Evolutionary conservation across 2,329 filamentous ascomycete species (phyloP), one percentile per base, ranked within the genome.

Genomic region (Cladosporium colombiae): DNA sequence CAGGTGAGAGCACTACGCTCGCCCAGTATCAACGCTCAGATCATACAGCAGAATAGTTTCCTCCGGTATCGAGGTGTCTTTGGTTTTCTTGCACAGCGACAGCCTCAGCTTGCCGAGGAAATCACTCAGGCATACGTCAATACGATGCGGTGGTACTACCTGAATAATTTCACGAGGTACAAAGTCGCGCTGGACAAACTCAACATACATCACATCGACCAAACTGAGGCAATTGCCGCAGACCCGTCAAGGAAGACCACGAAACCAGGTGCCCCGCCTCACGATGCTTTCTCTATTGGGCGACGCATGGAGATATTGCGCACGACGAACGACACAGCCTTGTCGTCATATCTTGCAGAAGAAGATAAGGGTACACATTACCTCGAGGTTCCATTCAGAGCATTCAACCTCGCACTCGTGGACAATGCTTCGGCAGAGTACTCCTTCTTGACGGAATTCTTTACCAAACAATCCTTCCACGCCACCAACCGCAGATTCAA

Each of bases 111-210:
- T 6, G 92, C 92, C 10, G 89, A 93, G 62, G 92, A 99, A 78
- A 96, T 99, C 70, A 89, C 89, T 10, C 90, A 92, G 76, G 95
- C 96, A 3, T 99, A 99, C 74, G 89, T 96, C 81, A 97, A 97
- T 77, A 99, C 96, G 0, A 99, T 99, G 92, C 88, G 93, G 62
- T 99, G 95, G 95, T 99, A 99, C 75, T 98, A 98, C 76, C 81
- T 90, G 62, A 95, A 91, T 70, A 92, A 97, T 76, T 99, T 99
- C 75, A 88, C 87, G 3, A 89, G 94, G 37, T 99, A 99, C 77
- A 88, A 91, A 69, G 88, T 89, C 71, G 89, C 95, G 0, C 83
- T 99, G 6, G 89, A 90, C 64, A 96, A 92, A 77, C 84, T 99
- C 67, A 94, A 91, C 74, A 78, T 98, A 2, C 93, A 97, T 74